These are phyloP conservation scores for Candida nonsorbophila DNA, from an alignment of 805 yeast genomes.

Conservation along the genomic window DNA sequence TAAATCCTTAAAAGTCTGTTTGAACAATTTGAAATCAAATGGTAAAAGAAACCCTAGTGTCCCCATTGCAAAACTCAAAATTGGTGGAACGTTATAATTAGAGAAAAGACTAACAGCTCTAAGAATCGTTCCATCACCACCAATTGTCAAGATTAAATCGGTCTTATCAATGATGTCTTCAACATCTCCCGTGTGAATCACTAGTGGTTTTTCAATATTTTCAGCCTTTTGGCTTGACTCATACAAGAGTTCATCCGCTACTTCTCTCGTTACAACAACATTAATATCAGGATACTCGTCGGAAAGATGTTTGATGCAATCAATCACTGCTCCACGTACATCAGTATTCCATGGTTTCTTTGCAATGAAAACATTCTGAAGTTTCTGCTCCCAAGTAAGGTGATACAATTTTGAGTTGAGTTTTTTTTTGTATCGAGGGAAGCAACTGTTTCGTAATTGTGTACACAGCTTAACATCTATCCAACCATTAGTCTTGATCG, in stretches of 20 bases:
- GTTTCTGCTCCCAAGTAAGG: slow-evolving; percentile 66
- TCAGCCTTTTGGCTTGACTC: slow-evolving; percentile 15
- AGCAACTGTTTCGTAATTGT: slow-evolving; percentile 10
- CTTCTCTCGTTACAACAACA: slow-evolving; percentile 71
- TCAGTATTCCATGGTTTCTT: slow-evolving; percentile 76
- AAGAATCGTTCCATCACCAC: slow-evolving; percentile 95
- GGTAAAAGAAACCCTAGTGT: slow-evolving; percentile 88
- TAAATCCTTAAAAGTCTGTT: slow-evolving; percentile 58
- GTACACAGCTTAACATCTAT: slow-evolving; percentile 10
- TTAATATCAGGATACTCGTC: slow-evolving; percentile 64
- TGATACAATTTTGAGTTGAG: slow-evolving; percentile 59
- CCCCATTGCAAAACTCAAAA: slow-evolving; percentile 82
- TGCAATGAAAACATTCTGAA: slow-evolving; percentile 70
- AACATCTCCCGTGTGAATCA: slow-evolving; percentile 52
- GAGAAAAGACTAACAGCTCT: slow-evolving; percentile 79
- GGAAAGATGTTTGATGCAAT: slow-evolving; percentile 58
- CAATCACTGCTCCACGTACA: slow-evolving; percentile 62
- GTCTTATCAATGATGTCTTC: slow-evolving; percentile 59
- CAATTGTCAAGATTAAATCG: slow-evolving; percentile 79
- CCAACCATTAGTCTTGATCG: too few relatives aligned
- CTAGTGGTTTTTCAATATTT: slow-evolving; percentile 16
- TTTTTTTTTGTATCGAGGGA: slow-evolving; percentile 50
- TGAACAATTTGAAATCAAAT: slow-evolving; percentile 64
- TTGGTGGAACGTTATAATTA: slow-evolving; percentile 77
- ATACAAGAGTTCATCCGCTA: slow-evolving; percentile 59